Evolutionary conservation across 805 yeast species (phyloP).

Genomic region (Pichia kluyveri): DNA sequence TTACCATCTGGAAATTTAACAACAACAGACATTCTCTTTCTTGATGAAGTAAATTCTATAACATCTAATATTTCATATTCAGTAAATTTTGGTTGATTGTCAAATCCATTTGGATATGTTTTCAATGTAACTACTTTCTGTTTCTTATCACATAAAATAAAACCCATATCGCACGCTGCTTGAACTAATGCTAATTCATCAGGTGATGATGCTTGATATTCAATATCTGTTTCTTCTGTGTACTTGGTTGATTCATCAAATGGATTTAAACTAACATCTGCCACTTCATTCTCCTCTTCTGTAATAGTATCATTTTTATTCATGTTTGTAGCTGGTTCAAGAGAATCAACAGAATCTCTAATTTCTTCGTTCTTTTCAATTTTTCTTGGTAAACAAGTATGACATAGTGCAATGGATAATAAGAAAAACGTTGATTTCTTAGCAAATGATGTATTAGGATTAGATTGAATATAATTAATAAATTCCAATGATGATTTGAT

Average conservation of each 20-base stretch:
- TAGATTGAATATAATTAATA: constrained; percentile 55
- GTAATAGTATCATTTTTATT: not conserved
- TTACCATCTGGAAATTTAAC: constrained; percentile 69
- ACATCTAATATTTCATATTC: constrained; percentile 67
- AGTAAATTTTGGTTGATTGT: constrained; percentile 52
- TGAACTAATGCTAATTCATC: constrained; percentile 90
- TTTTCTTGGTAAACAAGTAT: constrained; percentile 72
- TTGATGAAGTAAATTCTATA: constrained; percentile 75
- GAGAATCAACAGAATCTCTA: constrained; percentile 13
- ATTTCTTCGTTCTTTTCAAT: constrained; percentile 11
- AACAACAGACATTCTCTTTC: constrained; percentile 93
- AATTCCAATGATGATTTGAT: constrained; percentile 56
- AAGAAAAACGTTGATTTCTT: constrained; percentile 71
- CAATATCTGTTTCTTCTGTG: constrained; percentile 39
- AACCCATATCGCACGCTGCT: constrained; percentile 95
- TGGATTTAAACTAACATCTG: not conserved
- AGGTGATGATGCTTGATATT: constrained; percentile 92
- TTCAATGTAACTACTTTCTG: constrained; percentile 54
- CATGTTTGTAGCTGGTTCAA: constrained; percentile 11
- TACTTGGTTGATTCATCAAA: constrained; percentile 13
- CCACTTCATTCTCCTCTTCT: not conserved
- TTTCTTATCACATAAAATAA: constrained; percentile 64
- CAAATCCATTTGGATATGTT: constrained; percentile 78
- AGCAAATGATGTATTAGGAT: constrained; percentile 66
- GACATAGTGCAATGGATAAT: constrained; percentile 78